Evolutionary conservation across 2,329 filamentous ascomycete genomes (phyloP), one percentile per base, ranked within the genome.

Genomic region (Helotiales sp.): DNA sequence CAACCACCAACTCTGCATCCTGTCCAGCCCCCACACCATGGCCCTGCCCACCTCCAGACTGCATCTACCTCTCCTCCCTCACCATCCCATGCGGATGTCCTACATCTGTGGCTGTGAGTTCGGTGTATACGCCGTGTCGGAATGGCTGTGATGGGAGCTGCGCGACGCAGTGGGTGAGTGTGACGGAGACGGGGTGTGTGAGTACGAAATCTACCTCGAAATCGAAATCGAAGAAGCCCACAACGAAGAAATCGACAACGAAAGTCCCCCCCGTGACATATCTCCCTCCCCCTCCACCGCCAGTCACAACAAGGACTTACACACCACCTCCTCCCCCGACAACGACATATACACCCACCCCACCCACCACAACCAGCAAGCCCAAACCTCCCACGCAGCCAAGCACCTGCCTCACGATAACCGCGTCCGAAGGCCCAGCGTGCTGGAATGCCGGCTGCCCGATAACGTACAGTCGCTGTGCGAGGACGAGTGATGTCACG

Each of bases 41-140:
- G 17, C 43, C 65, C 22, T 70, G 70, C 45, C 17, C 60, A 3
- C 37, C 63, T 22, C 34, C 55, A n/a, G 67, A 67, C 6, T 77
- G 75, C 47, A 69, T 75, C 28, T 32, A 59, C 28, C 50, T 72
- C 13, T 61, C 60, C 7, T 63, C 64, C 1, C 65, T 77, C 40
- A 59, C 55, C 22, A 62, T 71, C 11, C 71, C 72, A 2, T 77
- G 75, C 59, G 70, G 67, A 11, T 77, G 75, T 63, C 73, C 75
- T 3, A 67, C 64, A 2, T 43, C 40, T 2, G 62, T 75, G 7
- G 64, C 75, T 17, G 75, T 72, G 2, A 57, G 55, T 4, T 75
- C 70, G 6, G 34, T 63, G 3, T 72, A 67, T 30, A 73, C 68
- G 3, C 66, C 75, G 1, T 77, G 75, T 13, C 65, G 68, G 2